phyloP scores from a whole-genome alignment of 1,284 basidiomycete species.

The Mycosarcoma mackinlayi region DNA sequence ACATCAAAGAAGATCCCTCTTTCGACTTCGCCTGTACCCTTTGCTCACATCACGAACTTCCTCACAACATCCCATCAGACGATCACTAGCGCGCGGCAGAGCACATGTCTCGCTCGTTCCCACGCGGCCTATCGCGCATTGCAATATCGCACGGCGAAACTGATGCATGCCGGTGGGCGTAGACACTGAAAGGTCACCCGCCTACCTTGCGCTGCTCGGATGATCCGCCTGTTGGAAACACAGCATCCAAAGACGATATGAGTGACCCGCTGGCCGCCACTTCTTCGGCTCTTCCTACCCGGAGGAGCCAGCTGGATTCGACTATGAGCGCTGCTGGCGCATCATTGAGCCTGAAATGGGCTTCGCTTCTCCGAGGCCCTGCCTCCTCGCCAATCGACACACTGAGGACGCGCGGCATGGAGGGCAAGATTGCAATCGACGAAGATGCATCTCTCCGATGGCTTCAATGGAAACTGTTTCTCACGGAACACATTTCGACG shows the following conservation, averaged over 20 bases:
- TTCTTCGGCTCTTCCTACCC: conserved; percentile 12
- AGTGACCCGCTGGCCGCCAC: conserved; percentile 34
- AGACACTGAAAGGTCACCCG: neutral
- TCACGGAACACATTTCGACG: conserved; percentile 42
- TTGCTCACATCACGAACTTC: too few species aligned
- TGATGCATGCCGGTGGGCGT: neutral
- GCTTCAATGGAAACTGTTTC: conserved; percentile 49
- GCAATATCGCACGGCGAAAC: too few species aligned
- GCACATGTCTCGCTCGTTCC: too few species aligned
- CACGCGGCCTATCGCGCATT: too few species aligned
- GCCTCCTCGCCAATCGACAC: conserved; percentile 14
- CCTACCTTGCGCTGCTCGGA: neutral
- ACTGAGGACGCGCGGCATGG: conserved; percentile 20
- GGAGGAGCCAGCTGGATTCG: neutral
- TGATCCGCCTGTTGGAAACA: neutral
- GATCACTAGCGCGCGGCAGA: too few species aligned
- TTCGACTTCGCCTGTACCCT: too few species aligned
- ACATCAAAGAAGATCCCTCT: neutral
- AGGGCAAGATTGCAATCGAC: conserved; percentile 20
- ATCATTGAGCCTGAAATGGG: conserved; percentile 19
- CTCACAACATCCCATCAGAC: too few species aligned
- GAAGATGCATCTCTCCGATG: conserved; percentile 35
- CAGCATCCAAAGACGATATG: conserved; percentile 9
- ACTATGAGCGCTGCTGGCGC: conserved; percentile 1
- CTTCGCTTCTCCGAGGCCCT: conserved; percentile 13